Evolutionary conservation across 1,284 basidiomycete species (phyloP), one percentile per base, ranked within the genome.

Genomic region (Vanrija sp.): DNA sequence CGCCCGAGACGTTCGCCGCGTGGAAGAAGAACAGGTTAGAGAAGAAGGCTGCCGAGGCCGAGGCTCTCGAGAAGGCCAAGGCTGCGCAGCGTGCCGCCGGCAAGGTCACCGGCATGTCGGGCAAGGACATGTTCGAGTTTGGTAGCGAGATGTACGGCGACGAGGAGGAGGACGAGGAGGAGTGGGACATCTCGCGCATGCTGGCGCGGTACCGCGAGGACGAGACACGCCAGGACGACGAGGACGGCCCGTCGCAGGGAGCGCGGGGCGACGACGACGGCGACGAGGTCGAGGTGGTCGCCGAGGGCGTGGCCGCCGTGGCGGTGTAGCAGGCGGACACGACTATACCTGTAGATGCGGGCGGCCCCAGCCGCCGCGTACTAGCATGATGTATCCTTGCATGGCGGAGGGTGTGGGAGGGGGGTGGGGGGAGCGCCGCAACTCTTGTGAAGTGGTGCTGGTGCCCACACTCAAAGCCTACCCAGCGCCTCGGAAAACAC

Each of bases 111-210:
- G 96, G 95, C 49, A 90, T 99, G 88, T 91, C 88, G 57, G 95
- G 95, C 51, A 83, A 92, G 76, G 96, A 98, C 78, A 80, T 99
- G 88, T 95, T 95, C 82, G 85, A 89, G 75, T 94, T 91, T 82
- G 94, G 97, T 74, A 89, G 92, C 16, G 90, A 98, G 68, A 88
- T 95, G 85, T 92, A 95, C 78, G 84, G 83, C 62, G 91, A 94
- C 65, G 89, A 90, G 15, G 86, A 80, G 12, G 65, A 65, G 16
- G 65, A 57, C 16, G 71, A 72, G 37, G 72, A 75, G 36, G 72
- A 75, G 53, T 77, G 74, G 73, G 75, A 77, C 65, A 71, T 76
- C 46, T 65, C 66, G 46, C 57, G 72, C 27, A 61, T 73, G 64
- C 60, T 75, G 58, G 71, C 71, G 36, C 63, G 68, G 60, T 75